These are phyloP conservation scores for Pyrrhoderma lamaoense DNA, from an alignment of 1,284 basidiomycete species.

Conservation along the genomic window DNA sequence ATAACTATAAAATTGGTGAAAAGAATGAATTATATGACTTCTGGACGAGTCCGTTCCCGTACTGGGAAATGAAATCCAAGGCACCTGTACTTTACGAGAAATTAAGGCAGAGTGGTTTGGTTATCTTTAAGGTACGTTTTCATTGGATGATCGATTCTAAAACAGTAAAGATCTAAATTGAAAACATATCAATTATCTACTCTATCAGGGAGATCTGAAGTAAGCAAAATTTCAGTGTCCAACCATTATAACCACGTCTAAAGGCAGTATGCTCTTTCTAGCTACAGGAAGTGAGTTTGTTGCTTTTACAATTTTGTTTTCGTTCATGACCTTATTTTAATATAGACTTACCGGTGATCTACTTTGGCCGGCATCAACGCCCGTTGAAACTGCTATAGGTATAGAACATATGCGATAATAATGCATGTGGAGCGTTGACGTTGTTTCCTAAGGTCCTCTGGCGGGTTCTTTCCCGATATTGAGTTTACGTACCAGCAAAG, in stretches of 20 bases:
- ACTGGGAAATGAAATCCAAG: conserved; percentile 67
- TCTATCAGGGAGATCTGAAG: conserved; percentile 81
- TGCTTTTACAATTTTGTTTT: conserved; percentile 26
- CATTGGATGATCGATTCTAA: not conserved
- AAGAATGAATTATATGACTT: conserved; percentile 46
- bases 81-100: conserved; percentile 54
- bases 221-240: conserved; percentile 33
- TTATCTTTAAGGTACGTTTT: conserved; percentile 77
- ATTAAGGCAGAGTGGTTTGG: conserved; percentile 64
- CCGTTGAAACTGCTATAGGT: conserved; percentile 79
- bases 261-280: conserved; percentile 23
- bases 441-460: conserved; percentile 54
- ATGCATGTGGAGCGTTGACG: not conserved
- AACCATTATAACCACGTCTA: too few species aligned
- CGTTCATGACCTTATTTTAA: conserved; percentile 10
- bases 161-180: not conserved
- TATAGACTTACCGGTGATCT: conserved; percentile 83
- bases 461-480: conserved; percentile 75
- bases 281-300: conserved; percentile 70
- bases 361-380: conserved; percentile 79
- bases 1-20: conserved; percentile 57
- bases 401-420: conserved; percentile 20
- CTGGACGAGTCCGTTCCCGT: conserved; percentile 82
- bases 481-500: conserved; percentile 91
- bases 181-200: not conserved